These are phyloP conservation scores for Corylus americana DNA, from an alignment of 306 rosid species.

Conservation along the genomic window DNA sequence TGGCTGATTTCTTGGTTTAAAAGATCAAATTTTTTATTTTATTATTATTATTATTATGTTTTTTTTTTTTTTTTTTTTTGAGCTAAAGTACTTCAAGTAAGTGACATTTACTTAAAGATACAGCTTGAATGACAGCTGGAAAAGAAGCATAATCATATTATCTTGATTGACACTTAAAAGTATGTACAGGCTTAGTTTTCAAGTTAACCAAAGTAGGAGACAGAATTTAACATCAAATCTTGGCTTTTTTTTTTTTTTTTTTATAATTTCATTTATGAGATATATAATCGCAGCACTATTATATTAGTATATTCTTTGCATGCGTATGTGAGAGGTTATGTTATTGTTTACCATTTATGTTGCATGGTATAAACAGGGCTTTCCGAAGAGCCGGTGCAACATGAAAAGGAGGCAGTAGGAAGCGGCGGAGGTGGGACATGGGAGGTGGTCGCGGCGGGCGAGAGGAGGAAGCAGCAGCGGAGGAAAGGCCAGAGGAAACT, in stretches of 20 bases:
- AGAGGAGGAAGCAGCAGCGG: constrained; percentile 52
- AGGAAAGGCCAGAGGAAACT: constrained; percentile 35
- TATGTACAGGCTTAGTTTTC: background rate
- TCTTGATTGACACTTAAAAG: background rate
- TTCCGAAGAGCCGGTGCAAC: constrained; percentile 93
- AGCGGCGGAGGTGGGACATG: constrained; percentile 73
- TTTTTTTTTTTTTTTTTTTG: background rate
- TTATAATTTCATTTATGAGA: too few relatives aligned
- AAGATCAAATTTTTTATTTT: too few relatives aligned
- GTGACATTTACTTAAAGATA: background rate
- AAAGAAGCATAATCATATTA: background rate
- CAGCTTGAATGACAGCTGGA: background rate
- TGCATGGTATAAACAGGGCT: constrained; percentile 46
- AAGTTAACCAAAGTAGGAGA: background rate
- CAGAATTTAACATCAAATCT: background rate
- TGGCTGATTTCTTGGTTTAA: too few relatives aligned
- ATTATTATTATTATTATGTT: too few relatives aligned
- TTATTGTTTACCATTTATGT: background rate
- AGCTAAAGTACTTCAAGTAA: background rate
- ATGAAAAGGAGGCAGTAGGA: constrained; percentile 67
- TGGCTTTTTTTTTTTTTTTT: background rate
- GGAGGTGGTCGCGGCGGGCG: constrained; percentile 42
- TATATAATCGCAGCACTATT: background rate
- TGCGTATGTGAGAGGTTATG: background rate
- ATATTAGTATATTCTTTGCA: background rate